These are phyloP conservation scores for Phlegmacium glaucopus DNA, from an alignment of 768 basidiomycete species.

Conservation along the genomic window DNA sequence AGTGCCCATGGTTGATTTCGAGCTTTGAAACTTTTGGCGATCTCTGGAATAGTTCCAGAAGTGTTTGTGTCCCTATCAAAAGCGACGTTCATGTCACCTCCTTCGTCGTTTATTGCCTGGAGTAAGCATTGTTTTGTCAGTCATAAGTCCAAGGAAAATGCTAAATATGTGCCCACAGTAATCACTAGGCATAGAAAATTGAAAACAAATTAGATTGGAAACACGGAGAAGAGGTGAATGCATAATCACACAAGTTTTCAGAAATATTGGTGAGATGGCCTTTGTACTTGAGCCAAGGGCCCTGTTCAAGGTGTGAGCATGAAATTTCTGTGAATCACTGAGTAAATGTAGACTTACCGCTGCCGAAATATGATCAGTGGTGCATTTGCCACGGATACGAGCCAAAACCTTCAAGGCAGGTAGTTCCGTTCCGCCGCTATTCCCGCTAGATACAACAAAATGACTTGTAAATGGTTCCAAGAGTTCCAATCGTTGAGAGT, in stretches of 20 bases:
- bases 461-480: slow-evolving; percentile 82
- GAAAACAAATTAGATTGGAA: neutral
- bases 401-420: slow-evolving; percentile 81
- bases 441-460: slow-evolving; percentile 52
- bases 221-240: neutral
- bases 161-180: slow-evolving; percentile 45
- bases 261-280: slow-evolving; percentile 96
- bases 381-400: slow-evolving; percentile 96
- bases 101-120: slow-evolving; percentile 91
- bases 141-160: neutral
- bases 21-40: slow-evolving; percentile 87
- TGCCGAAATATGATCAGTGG: slow-evolving; percentile 97
- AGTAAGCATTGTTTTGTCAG: neutral
- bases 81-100: slow-evolving; percentile 89
- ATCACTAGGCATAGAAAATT: slow-evolving; percentile 54
- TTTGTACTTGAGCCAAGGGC: slow-evolving; percentile 99
- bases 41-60: slow-evolving; percentile 81
- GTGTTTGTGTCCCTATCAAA: slow-evolving; percentile 66
- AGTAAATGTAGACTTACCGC: slow-evolving; percentile 52
- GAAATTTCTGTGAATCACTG: neutral
- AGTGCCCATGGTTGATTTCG: slow-evolving; percentile 88
- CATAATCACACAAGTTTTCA: slow-evolving; percentile 80
- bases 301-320: slow-evolving; percentile 39
- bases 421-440: slow-evolving; percentile 59
- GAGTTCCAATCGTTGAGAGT: slow-evolving; percentile 82